phyloP scores from a whole-genome alignment of 305 asterid genomes.

The Solanum hybrid region DNA sequence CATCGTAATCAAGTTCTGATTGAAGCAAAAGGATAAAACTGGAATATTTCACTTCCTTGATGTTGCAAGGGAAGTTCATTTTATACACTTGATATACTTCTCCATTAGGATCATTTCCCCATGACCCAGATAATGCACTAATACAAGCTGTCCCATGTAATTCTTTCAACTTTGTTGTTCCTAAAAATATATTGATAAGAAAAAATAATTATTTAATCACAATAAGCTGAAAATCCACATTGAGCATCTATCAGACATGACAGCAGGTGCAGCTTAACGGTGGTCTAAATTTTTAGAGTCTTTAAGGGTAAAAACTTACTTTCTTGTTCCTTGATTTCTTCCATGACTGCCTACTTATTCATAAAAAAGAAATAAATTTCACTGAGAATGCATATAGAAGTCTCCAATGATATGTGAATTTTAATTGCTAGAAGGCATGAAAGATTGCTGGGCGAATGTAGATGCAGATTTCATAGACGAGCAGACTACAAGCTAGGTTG shows the following conservation, averaged over 20 bases:
- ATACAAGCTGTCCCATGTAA: slow-evolving; percentile 61
- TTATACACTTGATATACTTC: slow-evolving; percentile 58
- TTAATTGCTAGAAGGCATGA: background rate
- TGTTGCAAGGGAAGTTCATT: slow-evolving; percentile 55
- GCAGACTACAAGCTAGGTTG: background rate
- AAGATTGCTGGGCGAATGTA: background rate
- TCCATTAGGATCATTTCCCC: slow-evolving; percentile 49
- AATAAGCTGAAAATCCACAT: background rate
- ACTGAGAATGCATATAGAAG: background rate
- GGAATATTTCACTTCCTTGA: slow-evolving; percentile 42
- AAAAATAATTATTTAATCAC: background rate
- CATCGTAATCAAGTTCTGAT: slow-evolving; percentile 74
- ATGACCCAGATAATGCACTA: slow-evolving; percentile 45
- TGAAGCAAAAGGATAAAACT: slow-evolving; percentile 74
- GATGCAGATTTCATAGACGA: background rate
- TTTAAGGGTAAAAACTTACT: background rate
- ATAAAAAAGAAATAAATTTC: background rate
- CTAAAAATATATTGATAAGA: slow-evolving; percentile 33
- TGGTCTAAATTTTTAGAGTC: background rate
- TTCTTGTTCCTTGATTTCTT: background rate
- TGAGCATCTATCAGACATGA: slow-evolving; percentile 1
- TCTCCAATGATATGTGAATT: background rate
- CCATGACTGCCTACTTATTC: background rate
- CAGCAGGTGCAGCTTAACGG: background rate
- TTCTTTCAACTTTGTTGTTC: slow-evolving; percentile 95